phyloP scores from a whole-genome alignment of 2,329 filamentous ascomycete species.

The Gnomoniopsis smithogilvyi region DNA sequence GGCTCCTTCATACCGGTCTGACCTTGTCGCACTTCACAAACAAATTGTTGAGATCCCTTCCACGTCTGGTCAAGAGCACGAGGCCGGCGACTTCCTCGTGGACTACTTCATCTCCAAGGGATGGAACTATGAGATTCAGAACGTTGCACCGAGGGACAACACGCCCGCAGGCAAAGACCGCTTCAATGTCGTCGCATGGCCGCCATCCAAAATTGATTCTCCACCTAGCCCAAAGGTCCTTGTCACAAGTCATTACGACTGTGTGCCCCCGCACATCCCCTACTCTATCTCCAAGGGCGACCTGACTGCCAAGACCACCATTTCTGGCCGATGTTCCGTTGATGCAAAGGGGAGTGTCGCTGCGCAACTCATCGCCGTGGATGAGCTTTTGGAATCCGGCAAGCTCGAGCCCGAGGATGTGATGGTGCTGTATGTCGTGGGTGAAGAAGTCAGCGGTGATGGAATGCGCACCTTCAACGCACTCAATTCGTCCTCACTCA shows the following conservation, averaged over 20 bases:
- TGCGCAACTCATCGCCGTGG: conserved; percentile 67
- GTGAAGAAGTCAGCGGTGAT: conserved; percentile 77
- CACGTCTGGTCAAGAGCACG: conserved; percentile 64
- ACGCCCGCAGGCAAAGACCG: conserved; percentile 34
- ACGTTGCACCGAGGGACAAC: conserved; percentile 33
- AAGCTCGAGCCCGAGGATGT: conserved; percentile 43
- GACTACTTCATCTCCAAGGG: conserved; percentile 55
- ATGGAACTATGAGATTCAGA: conserved; percentile 43
- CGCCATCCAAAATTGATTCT: conserved; percentile 36
- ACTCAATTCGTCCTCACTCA: conserved; percentile 26
- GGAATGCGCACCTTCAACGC: conserved; percentile 66
- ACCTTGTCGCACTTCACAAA: conserved; percentile 70
- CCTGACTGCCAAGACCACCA: conserved; percentile 44
- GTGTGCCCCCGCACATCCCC: conserved; percentile 69
- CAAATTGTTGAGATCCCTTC: conserved; percentile 73
- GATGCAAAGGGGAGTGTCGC: conserved; percentile 71
- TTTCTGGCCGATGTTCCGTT: conserved; percentile 71
- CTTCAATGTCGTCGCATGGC: conserved; percentile 77
- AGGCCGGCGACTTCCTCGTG: conserved; percentile 66
- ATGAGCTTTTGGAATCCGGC: conserved; percentile 42
- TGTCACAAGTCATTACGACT: conserved; percentile 81
- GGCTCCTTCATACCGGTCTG: conserved; percentile 38
- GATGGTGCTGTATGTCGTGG: conserved; percentile 68
- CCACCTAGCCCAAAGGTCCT: conserved; percentile 51
- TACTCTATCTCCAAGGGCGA: conserved; percentile 55